Conservation (phyloP, 495 filamentous ascomycete genomes). For the Parathielavia hyrcaniae region DNA sequence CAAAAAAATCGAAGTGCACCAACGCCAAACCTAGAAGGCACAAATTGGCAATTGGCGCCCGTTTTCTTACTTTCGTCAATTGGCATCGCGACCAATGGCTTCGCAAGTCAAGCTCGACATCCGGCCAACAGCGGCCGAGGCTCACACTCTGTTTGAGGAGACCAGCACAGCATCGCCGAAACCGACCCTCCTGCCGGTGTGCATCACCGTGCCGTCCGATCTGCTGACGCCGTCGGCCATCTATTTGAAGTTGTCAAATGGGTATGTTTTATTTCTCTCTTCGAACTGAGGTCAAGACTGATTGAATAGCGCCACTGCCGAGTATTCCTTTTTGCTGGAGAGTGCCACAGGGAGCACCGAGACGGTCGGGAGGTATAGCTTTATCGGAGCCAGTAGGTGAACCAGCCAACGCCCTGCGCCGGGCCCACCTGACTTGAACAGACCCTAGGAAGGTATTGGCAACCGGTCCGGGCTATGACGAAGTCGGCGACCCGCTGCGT, state of each 20-base stretch:
- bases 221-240: conserved; percentile 85
- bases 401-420: background rate
- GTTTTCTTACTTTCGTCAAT: background rate
- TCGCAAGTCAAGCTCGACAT: conserved; percentile 27
- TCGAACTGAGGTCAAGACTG: conserved; percentile 2
- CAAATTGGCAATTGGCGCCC: background rate
- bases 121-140: conserved; percentile 25
- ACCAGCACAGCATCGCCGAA: conserved; percentile 20
- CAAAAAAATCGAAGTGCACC: conserved; percentile 6
- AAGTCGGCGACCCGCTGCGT: conserved; percentile 73
- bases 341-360: conserved; percentile 90
- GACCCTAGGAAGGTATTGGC: conserved; percentile 74
- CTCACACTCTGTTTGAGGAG: conserved; percentile 27
- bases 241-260: conserved; percentile 70
- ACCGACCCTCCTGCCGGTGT: conserved; percentile 78
- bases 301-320: conserved; percentile 55
- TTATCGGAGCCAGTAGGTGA: conserved; percentile 68
- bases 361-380: conserved; percentile 88
- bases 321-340: conserved; percentile 83
- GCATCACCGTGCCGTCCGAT: conserved; percentile 80
- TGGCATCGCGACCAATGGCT: conserved; percentile 16
- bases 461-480: conserved; percentile 81
- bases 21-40: too few relatives aligned
- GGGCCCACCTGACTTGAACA: conserved; percentile 10
- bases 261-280: conserved; percentile 19